These are phyloP conservation scores for Cenchrus fungigraminus DNA, from an alignment of 176 grass and related monocot genomes.

Conservation along the genomic window DNA sequence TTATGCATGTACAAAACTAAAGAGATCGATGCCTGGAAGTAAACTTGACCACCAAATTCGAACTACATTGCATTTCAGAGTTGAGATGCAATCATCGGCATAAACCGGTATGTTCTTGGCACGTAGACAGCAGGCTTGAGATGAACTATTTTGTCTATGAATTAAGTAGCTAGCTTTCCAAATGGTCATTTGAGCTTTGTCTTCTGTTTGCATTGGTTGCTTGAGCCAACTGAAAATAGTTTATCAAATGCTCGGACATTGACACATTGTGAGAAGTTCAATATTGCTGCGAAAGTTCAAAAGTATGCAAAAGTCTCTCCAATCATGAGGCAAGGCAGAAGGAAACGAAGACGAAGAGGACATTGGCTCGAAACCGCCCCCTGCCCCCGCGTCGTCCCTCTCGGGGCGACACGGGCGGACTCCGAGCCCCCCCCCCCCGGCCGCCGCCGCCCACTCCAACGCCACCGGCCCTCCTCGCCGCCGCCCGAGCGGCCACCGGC, in stretches of 20 bases:
- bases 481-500: no score
- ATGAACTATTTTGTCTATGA: not conserved
- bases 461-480: no score
- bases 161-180: not conserved
- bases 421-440: no score
- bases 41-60: not conserved
- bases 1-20: not conserved
- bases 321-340: not conserved
- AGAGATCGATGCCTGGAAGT: not conserved
- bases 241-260: not conserved
- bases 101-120: constrained; percentile 23
- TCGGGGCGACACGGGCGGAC: no score
- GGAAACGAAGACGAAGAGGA: not conserved
- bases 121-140: not conserved
- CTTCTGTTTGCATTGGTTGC: not conserved
- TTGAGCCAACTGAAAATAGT: constrained; percentile 3
- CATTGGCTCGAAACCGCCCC: no score
- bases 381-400: no score
- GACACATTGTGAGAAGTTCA: not conserved
- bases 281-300: not conserved
- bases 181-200: not conserved
- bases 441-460: no score
- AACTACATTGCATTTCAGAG: not conserved
- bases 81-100: constrained; percentile 5
- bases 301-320: not conserved